phyloP scores from a whole-genome alignment of 768 basidiomycete genomes.

The Boletus coccyginus region DNA sequence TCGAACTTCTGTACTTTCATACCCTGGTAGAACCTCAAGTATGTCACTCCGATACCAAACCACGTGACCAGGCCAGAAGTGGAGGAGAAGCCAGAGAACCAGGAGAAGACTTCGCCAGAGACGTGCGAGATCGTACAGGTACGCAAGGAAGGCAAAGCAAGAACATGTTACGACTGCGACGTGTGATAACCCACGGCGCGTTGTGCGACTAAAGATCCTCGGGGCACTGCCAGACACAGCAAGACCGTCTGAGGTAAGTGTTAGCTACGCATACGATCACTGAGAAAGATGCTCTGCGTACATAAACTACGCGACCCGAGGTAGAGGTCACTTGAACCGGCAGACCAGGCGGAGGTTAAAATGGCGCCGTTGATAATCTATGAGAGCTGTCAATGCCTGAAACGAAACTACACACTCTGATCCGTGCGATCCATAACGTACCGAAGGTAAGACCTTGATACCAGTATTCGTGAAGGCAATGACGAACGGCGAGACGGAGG shows the following conservation, averaged over 20 bases:
- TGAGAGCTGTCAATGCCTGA: too few species aligned
- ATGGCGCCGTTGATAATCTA: too few species aligned
- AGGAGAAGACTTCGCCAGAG: constrained; percentile 40
- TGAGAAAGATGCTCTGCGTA: too few species aligned
- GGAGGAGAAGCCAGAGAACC: constrained; percentile 36
- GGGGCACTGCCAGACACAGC: constrained; percentile 54
- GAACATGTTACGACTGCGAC: constrained; percentile 32
- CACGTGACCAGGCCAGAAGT: constrained; percentile 42
- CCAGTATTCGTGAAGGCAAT: too few species aligned
- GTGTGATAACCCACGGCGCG: constrained; percentile 42
- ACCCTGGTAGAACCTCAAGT: constrained; percentile 46
- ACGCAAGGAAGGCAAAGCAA: constrained; percentile 36
- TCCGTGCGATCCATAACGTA: too few species aligned
- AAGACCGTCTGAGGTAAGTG: constrained; percentile 44
- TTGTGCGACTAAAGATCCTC: constrained; percentile 44
- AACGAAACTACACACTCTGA: too few species aligned
- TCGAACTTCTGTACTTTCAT: constrained; percentile 47
- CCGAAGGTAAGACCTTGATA: too few species aligned
- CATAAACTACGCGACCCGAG: too few species aligned
- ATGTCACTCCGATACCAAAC: constrained; percentile 44
- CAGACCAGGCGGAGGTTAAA: too few species aligned
- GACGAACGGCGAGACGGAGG: constrained; percentile 1
- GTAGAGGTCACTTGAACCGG: too few species aligned
- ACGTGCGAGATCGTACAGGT: constrained; percentile 38
- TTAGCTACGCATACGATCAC: neutral